phyloP scores from a whole-genome alignment of 345 rosid genomes.

The Stellera chamaejasme region DNA sequence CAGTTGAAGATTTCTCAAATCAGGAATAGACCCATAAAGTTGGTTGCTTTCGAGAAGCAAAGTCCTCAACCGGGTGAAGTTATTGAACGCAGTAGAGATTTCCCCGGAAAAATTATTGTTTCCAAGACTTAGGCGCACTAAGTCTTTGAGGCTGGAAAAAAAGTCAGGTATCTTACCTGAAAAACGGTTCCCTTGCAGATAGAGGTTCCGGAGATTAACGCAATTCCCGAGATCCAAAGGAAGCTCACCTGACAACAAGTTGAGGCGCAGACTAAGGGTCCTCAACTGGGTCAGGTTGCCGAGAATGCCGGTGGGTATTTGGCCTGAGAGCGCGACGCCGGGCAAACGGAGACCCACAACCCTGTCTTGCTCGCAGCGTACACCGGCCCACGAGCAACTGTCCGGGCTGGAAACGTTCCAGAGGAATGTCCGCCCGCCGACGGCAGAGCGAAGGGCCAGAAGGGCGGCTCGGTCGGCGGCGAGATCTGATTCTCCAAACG shows the following conservation, averaged over 20 bases:
- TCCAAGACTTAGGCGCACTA: conserved; percentile 60
- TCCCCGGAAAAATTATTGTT: conserved; percentile 58
- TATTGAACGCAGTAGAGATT: conserved; percentile 44
- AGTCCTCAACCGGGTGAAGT: conserved; percentile 71
- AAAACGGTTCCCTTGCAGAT: conserved; percentile 73
- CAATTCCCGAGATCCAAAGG: conserved; percentile 79
- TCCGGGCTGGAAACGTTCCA: conserved; percentile 44
- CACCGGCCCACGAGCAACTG: conserved; percentile 92
- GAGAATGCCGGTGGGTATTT: conserved; percentile 57
- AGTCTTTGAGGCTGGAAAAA: conserved; percentile 39
- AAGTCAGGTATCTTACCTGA: conserved; percentile 70
- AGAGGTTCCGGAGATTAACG: conserved; percentile 51
- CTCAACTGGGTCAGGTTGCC: conserved; percentile 71
- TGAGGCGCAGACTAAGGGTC: conserved; percentile 81
- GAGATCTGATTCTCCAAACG: conserved; percentile 44
- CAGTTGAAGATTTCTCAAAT: conserved; percentile 28
- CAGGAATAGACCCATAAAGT: conserved; percentile 51
- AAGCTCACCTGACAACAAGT: conserved; percentile 47
- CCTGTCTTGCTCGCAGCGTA: conserved; percentile 47
- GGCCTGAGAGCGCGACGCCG: conserved; percentile 67
- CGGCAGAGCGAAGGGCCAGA: conserved; percentile 63
- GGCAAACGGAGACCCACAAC: conserved; percentile 79
- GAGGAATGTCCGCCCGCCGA: conserved; percentile 73
- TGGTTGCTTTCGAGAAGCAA: conserved; percentile 56
- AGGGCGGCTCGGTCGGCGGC: conserved; percentile 75